Conservation (phyloP, 1,284 basidiomycete genomes). For the Ustilago sp. region DNA sequence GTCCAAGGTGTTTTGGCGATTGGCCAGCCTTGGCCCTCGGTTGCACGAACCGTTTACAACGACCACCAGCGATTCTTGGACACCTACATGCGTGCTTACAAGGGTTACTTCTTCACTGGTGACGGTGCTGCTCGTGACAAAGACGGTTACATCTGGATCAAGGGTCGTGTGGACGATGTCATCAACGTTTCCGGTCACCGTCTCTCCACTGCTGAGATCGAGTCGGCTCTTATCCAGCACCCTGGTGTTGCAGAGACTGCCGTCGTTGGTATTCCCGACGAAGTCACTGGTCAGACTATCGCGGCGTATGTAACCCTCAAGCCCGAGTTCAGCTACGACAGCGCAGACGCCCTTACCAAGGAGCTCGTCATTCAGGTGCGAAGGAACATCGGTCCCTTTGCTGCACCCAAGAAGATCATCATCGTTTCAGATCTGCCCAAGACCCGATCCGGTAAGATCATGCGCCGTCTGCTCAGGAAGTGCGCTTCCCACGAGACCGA, state of each 20-base stretch:
- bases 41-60: constrained; percentile 91
- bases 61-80: constrained; percentile 94
- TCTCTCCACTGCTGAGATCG: constrained; percentile 96
- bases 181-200: constrained; percentile 85
- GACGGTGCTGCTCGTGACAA: constrained; percentile 94
- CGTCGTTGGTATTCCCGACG: constrained; percentile 67
- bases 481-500: constrained; percentile 92
- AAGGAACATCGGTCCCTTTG: constrained; percentile 74
- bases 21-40: constrained; percentile 91
- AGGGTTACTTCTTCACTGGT: constrained; percentile 89
- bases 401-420: constrained; percentile 87
- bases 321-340: constrained; percentile 79
- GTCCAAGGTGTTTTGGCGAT: constrained; percentile 92
- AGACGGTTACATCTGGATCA: constrained; percentile 91
- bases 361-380: constrained; percentile 94
- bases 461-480: constrained; percentile 94
- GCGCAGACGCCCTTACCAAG: constrained; percentile 81
- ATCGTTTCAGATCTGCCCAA: constrained; percentile 90
- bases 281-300: constrained; percentile 68
- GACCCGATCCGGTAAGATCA: constrained; percentile 96
- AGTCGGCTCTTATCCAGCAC: constrained; percentile 93
- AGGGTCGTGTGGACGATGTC: constrained; percentile 91
- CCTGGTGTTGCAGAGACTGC: constrained; percentile 95
- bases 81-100: constrained; percentile 85
- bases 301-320: constrained; percentile 73